Conservation (phyloP, 2,329 filamentous ascomycete genomes). For the Epichloe uncinata region DNA sequence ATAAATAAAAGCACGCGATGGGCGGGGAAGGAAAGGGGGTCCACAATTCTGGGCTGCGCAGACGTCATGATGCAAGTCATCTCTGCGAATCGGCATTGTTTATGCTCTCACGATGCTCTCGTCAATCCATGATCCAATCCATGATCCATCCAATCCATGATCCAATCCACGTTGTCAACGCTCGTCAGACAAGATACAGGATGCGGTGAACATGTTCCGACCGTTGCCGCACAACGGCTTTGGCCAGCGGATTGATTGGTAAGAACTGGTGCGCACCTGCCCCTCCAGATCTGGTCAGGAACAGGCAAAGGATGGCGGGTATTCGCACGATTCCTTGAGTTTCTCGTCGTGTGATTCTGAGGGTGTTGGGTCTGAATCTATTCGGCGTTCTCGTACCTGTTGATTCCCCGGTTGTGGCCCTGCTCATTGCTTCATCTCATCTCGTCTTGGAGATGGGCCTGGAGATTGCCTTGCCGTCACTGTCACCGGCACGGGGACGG, state of each 20-base stretch:
- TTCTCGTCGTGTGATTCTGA: not conserved
- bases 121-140: too few species aligned
- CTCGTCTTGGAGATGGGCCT: too few species aligned
- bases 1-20: not conserved
- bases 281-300: too few species aligned
- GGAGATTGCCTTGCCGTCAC: not conserved
- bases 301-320: not conserved
- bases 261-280: too few species aligned
- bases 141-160: too few species aligned
- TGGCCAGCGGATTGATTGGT: too few species aligned
- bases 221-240: too few species aligned
- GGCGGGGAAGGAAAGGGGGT: not conserved
- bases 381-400: not conserved
- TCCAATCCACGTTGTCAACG: too few species aligned
- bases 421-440: too few species aligned
- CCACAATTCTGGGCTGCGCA: not conserved
- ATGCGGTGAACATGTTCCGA: too few species aligned
- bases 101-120: too few species aligned
- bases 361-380: not conserved
- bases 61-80: constrained; percentile 5
- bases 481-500: not conserved
- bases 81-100: not conserved
- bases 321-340: not conserved
- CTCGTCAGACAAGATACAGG: too few species aligned
- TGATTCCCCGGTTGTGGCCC: not conserved